Conservation (phyloP, 208 protist species). For the Wallacemonas sp. region DNA sequence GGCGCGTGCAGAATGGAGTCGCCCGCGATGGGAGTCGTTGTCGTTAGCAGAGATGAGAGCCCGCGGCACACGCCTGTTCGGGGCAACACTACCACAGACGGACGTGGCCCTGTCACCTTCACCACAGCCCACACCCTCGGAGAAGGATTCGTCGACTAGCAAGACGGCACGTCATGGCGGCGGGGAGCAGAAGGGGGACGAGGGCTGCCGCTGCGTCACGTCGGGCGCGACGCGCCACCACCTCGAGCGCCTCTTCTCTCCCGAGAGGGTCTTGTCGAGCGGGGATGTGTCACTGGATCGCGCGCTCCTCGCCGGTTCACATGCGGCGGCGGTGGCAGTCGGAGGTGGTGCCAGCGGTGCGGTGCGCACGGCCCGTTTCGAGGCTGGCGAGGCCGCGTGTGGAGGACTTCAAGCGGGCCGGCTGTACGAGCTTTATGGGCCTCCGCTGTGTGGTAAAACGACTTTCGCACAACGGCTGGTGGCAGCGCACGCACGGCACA, state of each 20-base stretch:
- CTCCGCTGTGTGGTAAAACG: slow-evolving; percentile 30
- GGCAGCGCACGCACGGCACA: slow-evolving; percentile 15
- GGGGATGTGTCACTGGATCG: slow-evolving; percentile 10
- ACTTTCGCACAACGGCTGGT: slow-evolving; percentile 20
- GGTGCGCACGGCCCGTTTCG: no score
- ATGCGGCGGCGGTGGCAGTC: neutral
- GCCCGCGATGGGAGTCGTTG: slow-evolving; percentile 14
- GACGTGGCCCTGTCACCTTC: no score
- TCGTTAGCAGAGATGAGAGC: neutral
- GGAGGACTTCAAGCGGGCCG: slow-evolving; percentile 24
- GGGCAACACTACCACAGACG: no score
- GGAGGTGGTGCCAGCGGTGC: neutral
- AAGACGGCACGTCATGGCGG: no score
- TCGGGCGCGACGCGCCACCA: neutral
- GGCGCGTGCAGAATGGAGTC: no score
- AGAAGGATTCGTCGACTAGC: no score
- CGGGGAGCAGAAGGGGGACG: no score
- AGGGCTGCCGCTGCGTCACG: no score
- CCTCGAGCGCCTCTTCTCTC: slow-evolving; percentile 18
- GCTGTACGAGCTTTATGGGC: slow-evolving; percentile 45
- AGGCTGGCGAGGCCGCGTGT: neutral
- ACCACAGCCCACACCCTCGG: no score
- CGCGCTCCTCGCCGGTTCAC: slow-evolving; percentile 13
- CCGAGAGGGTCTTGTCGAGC: slow-evolving; percentile 16
- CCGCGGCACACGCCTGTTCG: slow-evolving; percentile 9